A percentile compares a stretch with the other conserved stretches of the same genome.
These are phyloP conservation scores for Cryptosporidium viatorum DNA, from an alignment of 169 alveolate genomes.

Conservation along the genomic window DNA sequence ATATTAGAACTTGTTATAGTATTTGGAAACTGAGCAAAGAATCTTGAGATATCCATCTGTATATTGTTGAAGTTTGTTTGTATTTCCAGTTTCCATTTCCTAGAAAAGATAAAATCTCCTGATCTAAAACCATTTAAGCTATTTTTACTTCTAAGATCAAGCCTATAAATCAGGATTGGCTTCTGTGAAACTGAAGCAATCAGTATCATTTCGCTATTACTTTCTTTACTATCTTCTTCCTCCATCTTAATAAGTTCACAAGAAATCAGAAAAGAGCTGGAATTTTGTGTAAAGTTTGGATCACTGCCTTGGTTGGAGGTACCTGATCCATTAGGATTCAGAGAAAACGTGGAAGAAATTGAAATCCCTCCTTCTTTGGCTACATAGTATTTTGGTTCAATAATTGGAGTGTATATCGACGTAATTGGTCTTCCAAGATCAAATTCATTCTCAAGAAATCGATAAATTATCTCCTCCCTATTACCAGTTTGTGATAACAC, in stretches of 20 bases:
- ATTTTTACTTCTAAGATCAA: background rate
- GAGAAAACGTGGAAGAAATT: background rate
- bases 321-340: background rate
- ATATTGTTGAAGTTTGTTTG: constrained; percentile 6
- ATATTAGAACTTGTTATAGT: constrained; percentile 14
- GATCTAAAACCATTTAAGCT: background rate
- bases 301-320: background rate
- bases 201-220: constrained; percentile 36
- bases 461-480: constrained; percentile 33
- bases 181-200: constrained; percentile 20
- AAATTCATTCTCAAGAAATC: constrained; percentile 49
- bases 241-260: constrained; percentile 27
- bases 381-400: constrained; percentile 45
- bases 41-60: constrained; percentile 19
- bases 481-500: constrained; percentile 1
- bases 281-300: background rate
- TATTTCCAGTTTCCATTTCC: constrained; percentile 29
- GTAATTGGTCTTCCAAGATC: constrained; percentile 73
- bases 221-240: background rate
- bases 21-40: constrained; percentile 37
- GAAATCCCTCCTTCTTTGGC: constrained; percentile 19
- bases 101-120: background rate
- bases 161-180: constrained; percentile 31
- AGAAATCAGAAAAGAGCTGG: constrained; percentile 27
- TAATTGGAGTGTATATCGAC: constrained; percentile 30